Base-by-base conservation (phyloP, 352 stramenopile species). In the Globisporangium perplexum region DNA sequence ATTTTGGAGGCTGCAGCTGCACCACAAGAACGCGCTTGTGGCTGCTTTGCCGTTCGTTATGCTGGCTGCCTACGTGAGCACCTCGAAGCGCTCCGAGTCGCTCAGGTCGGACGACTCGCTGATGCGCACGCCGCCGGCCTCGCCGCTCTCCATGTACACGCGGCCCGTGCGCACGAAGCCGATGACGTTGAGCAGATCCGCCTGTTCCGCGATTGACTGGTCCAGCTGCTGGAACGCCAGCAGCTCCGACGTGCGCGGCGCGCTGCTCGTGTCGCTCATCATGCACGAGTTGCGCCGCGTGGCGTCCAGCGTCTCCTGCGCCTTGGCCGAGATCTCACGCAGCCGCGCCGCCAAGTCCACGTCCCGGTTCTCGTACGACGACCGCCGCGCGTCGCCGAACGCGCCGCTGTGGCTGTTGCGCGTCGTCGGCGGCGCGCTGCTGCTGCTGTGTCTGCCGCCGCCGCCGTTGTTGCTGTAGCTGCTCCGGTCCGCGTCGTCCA, bases 181-280 rank as follows among this genome's bases (percentile, higher is more conserved):
- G 51, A 89, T 89, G 47, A 84, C 76, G 48, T 89, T 87, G 26
- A 89, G 68, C 57, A 89, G 49, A 55, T 89, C 78, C 8, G 76
- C 76, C 43, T 89, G 78, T 59, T 87, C 74, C 17, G 78, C 75
- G 62, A 89, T 89, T 45, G 73, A 86, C 57, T 81, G 77, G 54
- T 89, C 76, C 36, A 89, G 61, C 15, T 86, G 63, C 55, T 85
- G 77, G 61, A 87, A 87, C 39, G 74, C 69, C 17, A 69, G 60
- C 47, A 86, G 61, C 62, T 89, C 75, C 38, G 78, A 89, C 42
- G 73, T 62, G 17, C 78, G 73, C 43, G 77, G 77, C 4, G 75
- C 75, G 44, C 76, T 87, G 54, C 68, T 83, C 33, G 76, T 86
- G 57, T 89, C 78, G 57, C 78, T 89, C 78, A 89, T 86, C 70